Evolutionary conservation across 2,329 filamentous ascomycete species (phyloP).

Genomic region (Ambrosiella xylebori): DNA sequence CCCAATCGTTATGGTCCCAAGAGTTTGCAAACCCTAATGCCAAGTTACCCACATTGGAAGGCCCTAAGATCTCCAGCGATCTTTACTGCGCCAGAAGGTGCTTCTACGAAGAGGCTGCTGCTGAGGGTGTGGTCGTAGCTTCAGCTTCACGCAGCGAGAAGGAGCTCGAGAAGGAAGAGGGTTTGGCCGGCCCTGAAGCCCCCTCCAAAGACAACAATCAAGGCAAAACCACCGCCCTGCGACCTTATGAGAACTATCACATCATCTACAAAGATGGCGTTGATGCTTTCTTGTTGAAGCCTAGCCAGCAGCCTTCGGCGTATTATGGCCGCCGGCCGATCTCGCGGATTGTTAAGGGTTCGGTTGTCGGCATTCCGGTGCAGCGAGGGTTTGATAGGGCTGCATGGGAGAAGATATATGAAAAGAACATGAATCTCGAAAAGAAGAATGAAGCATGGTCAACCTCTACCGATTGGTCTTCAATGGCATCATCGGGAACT

Average conservation of each 20-base stretch:
- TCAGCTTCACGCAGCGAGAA: background rate
- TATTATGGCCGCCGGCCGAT: constrained; percentile 72
- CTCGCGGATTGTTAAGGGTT: constrained; percentile 66
- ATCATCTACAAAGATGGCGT: constrained; percentile 69
- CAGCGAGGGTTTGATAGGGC: constrained; percentile 71
- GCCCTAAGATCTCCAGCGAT: constrained; percentile 32
- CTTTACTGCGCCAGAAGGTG: constrained; percentile 43
- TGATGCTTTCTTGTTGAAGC: constrained; percentile 72
- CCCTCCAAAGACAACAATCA: background rate
- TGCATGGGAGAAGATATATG: constrained; percentile 57
- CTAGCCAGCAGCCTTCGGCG: constrained; percentile 65
- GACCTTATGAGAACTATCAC: constrained; percentile 55
- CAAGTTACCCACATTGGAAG: constrained; percentile 15
- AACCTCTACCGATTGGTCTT: background rate
- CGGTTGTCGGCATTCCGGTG: constrained; percentile 71
- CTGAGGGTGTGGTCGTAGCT: constrained; percentile 28
- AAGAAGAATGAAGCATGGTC: constrained; percentile 15
- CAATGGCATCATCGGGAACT: constrained; percentile 13
- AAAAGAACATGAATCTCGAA: constrained; percentile 23
- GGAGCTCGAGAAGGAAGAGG: background rate
- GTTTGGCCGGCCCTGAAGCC: constrained; percentile 17
- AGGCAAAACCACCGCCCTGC: constrained; percentile 18
- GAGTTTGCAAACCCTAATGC: constrained; percentile 11
- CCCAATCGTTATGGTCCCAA: constrained; percentile 63
- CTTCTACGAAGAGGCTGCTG: constrained; percentile 40